A percentile compares a stretch with the other conserved stretches of the same genome.
These are phyloP conservation scores for Penicillium robsamsonii DNA, from an alignment of 495 filamentous ascomycete genomes.

Conservation along the genomic window DNA sequence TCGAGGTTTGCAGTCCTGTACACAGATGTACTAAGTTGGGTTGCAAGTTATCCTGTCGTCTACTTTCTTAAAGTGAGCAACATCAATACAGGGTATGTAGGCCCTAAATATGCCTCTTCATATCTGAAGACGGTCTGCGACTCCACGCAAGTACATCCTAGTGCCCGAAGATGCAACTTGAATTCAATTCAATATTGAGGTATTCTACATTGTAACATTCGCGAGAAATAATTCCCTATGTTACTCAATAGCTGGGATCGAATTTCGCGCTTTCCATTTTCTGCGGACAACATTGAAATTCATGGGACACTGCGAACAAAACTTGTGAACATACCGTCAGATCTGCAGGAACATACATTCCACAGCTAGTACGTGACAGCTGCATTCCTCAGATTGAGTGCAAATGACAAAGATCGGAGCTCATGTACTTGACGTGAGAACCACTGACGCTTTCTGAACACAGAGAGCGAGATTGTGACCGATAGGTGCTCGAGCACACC, in stretches of 20 bases:
- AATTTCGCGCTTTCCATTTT: neutral
- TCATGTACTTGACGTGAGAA: conserved; percentile 2
- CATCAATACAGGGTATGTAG: too few species aligned
- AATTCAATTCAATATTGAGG: too few species aligned
- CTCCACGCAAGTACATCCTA: too few species aligned
- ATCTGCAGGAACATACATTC: neutral
- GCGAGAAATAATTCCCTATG: neutral
- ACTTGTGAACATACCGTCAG: neutral
- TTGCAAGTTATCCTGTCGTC: neutral
- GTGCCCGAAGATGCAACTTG: too few species aligned
- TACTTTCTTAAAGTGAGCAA: too few species aligned
- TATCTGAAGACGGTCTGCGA: too few species aligned
- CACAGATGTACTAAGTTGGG: neutral
- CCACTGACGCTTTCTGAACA: conserved; percentile 7
- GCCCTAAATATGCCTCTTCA: too few species aligned
- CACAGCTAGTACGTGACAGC: neutral
- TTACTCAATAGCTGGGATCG: neutral
- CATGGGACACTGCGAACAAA: neutral
- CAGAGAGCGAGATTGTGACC: neutral
- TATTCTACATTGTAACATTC: too few species aligned
- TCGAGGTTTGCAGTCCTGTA: neutral
- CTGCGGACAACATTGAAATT: neutral
- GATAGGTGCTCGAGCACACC: neutral
- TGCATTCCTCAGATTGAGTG: neutral
- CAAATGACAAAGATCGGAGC: conserved; percentile 6